Conservation (phyloP, 2,329 filamentous ascomycete genomes). For the Xylaria sp. region DNA sequence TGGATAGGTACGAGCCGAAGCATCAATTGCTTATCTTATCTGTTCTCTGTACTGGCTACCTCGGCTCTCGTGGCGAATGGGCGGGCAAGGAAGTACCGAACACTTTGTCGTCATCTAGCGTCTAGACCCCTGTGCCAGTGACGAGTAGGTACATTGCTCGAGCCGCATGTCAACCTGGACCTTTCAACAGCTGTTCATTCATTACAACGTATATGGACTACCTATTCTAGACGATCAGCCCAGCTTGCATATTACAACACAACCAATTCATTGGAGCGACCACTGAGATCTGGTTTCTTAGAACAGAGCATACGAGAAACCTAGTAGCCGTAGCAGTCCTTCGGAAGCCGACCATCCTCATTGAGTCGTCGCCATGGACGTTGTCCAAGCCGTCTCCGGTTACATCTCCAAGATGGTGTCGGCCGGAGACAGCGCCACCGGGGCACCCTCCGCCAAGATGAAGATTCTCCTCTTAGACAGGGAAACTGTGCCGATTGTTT, state of each 20-base stretch:
- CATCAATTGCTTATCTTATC: constrained; percentile 35
- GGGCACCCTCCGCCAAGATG: constrained; percentile 84
- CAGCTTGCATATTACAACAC: background rate
- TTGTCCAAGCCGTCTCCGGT: constrained; percentile 87
- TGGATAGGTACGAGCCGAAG: constrained; percentile 4
- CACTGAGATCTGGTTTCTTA: background rate
- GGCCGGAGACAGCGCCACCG: constrained; percentile 70
- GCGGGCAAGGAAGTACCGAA: constrained; percentile 16
- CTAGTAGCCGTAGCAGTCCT: background rate
- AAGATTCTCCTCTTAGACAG: constrained; percentile 93
- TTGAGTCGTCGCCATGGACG: constrained; percentile 70
- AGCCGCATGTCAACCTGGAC: constrained; percentile 8
- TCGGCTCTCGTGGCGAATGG: background rate
- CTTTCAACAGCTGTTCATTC: background rate
- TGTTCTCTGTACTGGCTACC: constrained; percentile 8
- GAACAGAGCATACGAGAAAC: background rate
- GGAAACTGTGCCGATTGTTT: constrained; percentile 92
- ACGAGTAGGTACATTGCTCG: constrained; percentile 27
- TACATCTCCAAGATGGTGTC: constrained; percentile 98
- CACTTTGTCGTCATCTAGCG: constrained; percentile 26
- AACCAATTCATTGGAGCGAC: background rate
- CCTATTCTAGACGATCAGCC: background rate
- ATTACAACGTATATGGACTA: background rate
- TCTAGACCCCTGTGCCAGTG: constrained; percentile 22
- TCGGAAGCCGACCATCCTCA: background rate